Evolutionary conservation across 176 grass and related monocot species (phyloP).

Genomic region (Oryza glaberrima): DNA sequence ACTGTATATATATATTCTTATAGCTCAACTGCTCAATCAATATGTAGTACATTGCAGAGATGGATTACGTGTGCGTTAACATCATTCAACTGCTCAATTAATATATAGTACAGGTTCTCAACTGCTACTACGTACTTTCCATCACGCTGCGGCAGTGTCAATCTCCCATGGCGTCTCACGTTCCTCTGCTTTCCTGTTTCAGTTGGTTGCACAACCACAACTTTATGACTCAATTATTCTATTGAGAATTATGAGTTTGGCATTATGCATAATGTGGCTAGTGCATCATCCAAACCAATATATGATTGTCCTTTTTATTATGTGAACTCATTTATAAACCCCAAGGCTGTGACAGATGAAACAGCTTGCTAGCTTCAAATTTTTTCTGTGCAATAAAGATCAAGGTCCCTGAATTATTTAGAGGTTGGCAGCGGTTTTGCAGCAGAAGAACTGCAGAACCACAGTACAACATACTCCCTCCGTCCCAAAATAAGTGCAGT

Average conservation of each 20-base stretch:
- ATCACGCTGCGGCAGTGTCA: background rate
- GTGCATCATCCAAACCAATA: background rate
- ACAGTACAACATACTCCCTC: too few relatives aligned
- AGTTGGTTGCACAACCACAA: background rate
- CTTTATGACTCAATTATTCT: background rate
- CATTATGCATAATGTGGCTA: slow-evolving; percentile 20
- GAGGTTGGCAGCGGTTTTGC: background rate
- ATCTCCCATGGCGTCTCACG: too few relatives aligned
- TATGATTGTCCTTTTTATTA: background rate
- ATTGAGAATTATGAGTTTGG: background rate
- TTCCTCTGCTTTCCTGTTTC: background rate
- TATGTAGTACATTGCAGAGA: background rate
- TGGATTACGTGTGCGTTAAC: background rate
- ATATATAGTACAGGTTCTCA: background rate
- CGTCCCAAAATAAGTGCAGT: too few relatives aligned
- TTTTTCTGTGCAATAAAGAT: background rate
- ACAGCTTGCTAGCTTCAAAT: background rate
- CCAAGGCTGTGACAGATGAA: background rate
- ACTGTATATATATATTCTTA: too few relatives aligned
- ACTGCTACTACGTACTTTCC: background rate
- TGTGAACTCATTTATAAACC: background rate
- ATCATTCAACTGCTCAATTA: background rate
- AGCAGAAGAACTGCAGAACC: background rate
- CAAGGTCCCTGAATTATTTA: background rate
- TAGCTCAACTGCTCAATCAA: background rate